Evolutionary conservation across 805 yeast species (phyloP).

Genomic region (Hanseniaspora lachancei): DNA sequence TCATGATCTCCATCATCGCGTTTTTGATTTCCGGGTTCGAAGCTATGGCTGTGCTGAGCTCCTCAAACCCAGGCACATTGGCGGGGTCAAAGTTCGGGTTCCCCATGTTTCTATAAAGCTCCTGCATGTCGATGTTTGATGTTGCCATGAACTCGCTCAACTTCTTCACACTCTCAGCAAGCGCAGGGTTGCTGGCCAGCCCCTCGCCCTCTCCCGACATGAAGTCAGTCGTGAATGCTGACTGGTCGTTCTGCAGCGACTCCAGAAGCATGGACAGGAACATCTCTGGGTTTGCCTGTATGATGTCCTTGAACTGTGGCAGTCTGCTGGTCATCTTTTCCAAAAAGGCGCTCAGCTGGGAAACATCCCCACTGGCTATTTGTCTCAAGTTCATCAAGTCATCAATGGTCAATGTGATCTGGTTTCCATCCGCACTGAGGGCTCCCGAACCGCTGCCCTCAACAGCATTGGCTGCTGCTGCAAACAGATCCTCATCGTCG

Average conservation of each 20-base stretch:
- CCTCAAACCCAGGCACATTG: constrained; percentile 5
- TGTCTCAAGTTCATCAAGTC: constrained; percentile 54
- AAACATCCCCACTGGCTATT: constrained; percentile 74
- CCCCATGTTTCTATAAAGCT: not conserved
- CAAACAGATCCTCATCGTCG: constrained; percentile 32
- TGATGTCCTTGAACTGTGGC: constrained; percentile 72
- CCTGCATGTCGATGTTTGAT: not conserved
- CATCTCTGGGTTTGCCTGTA: constrained; percentile 79
- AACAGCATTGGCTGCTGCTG: constrained; percentile 24
- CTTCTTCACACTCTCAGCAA: not conserved
- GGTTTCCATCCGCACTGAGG: constrained; percentile 20
- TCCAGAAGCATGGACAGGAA: constrained; percentile 62
- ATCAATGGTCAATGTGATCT: constrained; percentile 33
- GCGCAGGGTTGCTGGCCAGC: not conserved
- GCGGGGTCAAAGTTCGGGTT: constrained; percentile 10
- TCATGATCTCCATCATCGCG: constrained; percentile 3
- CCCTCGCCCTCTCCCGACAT: constrained; percentile 6
- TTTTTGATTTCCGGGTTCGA: constrained; percentile 1
- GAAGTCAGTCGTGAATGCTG: constrained; percentile 29
- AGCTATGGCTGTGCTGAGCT: constrained; percentile 3
- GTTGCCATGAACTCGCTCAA: not conserved
- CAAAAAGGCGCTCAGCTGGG: constrained; percentile 67
- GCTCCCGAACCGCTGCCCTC: constrained; percentile 17
- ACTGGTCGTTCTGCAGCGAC: constrained; percentile 41
- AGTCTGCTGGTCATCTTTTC: constrained; percentile 69